Conservation (phyloP, 441 rosid species). For the Euphorbia schlechtendalii region DNA sequence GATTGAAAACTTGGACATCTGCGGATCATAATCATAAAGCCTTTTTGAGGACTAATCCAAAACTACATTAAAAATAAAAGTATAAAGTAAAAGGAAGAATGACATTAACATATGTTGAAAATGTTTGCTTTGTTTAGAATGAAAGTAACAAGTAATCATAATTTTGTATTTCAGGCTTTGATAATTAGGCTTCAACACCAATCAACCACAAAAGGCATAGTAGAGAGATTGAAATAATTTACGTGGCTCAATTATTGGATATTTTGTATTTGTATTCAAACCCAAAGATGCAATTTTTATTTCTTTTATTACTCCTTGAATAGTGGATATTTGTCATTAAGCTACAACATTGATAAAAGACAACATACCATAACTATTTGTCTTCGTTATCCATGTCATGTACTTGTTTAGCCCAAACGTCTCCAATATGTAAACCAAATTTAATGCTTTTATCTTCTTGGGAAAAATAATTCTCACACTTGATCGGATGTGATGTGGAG, state of each 20-base stretch:
- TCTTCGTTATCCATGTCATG: too few species aligned
- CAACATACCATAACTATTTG: too few species aligned
- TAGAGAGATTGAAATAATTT: too few species aligned
- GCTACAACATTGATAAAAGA: neutral
- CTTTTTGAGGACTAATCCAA: constrained; percentile 9
- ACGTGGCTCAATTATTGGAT: neutral
- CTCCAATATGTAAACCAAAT: too few species aligned
- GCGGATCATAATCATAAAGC: constrained; percentile 13
- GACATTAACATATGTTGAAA: neutral
- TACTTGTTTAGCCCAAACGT: too few species aligned
- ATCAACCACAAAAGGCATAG: constrained; percentile 1
- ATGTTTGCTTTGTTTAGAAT: constrained; percentile 31
- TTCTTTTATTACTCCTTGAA: neutral
- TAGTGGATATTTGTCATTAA: neutral
- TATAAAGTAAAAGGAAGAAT: constrained; percentile 11
- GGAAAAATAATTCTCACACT: too few species aligned
- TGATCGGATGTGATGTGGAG: too few species aligned
- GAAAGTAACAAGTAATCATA: constrained; percentile 25
- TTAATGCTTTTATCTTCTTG: too few species aligned
- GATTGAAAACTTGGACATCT: neutral
- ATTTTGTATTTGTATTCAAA: neutral
- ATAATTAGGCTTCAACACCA: constrained; percentile 9
- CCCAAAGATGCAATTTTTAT: too few species aligned
- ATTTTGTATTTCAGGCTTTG: neutral
- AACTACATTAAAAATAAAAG: neutral